These are phyloP conservation scores for Venturiaceae sp. DNA, from an alignment of 2,329 filamentous ascomycete genomes.

Conservation along the genomic window DNA sequence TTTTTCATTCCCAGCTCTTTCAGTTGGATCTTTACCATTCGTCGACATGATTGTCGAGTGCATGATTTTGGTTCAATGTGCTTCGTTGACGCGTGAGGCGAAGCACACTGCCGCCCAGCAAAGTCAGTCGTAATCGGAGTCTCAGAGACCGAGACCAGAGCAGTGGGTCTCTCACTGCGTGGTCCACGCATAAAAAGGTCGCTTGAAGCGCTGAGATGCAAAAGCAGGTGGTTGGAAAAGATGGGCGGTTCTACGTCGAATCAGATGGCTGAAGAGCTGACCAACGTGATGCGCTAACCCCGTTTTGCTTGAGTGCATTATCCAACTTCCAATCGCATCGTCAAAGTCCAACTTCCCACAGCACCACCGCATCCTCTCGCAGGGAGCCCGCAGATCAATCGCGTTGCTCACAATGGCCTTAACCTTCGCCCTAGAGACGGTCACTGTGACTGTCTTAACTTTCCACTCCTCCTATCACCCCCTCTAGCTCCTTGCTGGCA, in stretches of 20 bases:
- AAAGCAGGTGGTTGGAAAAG: background rate
- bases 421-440: background rate
- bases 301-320: background rate
- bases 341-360: background rate
- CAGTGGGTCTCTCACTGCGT: background rate
- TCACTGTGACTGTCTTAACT: background rate
- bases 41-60: no score
- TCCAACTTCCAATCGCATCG: background rate
- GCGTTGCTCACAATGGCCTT: background rate
- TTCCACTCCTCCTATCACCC: background rate
- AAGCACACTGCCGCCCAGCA: no score
- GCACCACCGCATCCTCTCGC: background rate
- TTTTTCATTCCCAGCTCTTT: no score
- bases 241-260: background rate
- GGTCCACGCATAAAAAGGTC: background rate
- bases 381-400: background rate
- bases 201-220: background rate
- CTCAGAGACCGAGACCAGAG: background rate
- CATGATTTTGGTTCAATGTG: no score
- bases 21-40: no score
- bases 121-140: no score
- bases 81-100: no score
- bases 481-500: background rate
- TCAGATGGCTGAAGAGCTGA: background rate
- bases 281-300: background rate